Conservation (phyloP, 805 yeast genomes). For the Ascoidea asiatica region DNA sequence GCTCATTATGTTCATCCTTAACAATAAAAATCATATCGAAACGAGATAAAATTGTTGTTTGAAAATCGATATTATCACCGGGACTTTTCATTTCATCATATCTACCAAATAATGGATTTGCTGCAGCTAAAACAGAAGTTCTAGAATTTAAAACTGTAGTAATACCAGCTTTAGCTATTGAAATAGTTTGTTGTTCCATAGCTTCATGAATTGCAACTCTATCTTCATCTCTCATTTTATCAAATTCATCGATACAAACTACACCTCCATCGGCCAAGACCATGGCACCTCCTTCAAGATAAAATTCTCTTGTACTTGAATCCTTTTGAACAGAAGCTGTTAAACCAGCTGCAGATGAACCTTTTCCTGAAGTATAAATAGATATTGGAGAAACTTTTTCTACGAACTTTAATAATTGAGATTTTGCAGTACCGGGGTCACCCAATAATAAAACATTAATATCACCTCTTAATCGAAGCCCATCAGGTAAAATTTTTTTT, state of each 20-base stretch:
- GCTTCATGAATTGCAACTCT: conserved; percentile 99
- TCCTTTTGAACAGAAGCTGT: conserved; percentile 97
- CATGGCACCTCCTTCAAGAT: conserved; percentile 99
- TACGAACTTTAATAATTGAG: conserved; percentile 88
- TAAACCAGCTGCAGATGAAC: conserved; percentile 98
- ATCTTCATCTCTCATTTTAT: conserved; percentile 98
- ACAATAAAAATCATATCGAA: conserved; percentile 98
- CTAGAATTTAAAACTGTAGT: conserved; percentile 93
- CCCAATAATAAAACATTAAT: conserved; percentile 87
- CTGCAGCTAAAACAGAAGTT: conserved; percentile 95
- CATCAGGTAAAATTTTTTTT: conserved; percentile 83
- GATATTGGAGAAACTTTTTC: conserved; percentile 92
- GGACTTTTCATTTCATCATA: conserved; percentile 94
- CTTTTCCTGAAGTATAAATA: conserved; percentile 96
- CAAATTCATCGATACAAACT: conserved; percentile 97
- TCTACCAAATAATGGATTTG: conserved; percentile 93
- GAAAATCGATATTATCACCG: conserved; percentile 97
- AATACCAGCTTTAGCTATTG: conserved; percentile 98
- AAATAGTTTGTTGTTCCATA: conserved; percentile 98
- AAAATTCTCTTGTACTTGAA: conserved; percentile 75
- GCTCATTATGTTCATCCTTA: conserved; percentile 85
- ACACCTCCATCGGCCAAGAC: conserved; percentile 99
- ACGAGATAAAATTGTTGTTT: conserved; percentile 90
- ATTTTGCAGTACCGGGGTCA: conserved; percentile 98
- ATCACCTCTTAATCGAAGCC: conserved; percentile 94